Evolutionary conservation across 352 stramenopile species (phyloP).

Genomic region (Phytophthora aleatoria): DNA sequence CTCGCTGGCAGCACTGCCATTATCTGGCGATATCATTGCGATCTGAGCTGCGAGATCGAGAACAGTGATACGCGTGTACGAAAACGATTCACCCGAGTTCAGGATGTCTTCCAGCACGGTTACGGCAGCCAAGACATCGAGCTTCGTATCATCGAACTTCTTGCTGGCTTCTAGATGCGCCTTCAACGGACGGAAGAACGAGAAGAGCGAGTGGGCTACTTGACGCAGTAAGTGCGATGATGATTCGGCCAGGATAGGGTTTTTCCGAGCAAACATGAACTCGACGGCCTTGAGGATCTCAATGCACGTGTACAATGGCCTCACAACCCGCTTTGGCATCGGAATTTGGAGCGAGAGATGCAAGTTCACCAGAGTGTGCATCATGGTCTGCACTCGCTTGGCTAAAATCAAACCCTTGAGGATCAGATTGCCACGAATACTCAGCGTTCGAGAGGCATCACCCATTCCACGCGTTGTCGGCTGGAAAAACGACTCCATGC

Average conservation of each 20-base stretch:
- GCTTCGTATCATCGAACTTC: constrained; percentile 87
- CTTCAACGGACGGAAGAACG: constrained; percentile 84
- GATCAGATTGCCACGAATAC: constrained; percentile 89
- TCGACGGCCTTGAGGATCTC: constrained; percentile 93
- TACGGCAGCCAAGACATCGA: constrained; percentile 83
- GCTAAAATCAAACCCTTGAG: constrained; percentile 91
- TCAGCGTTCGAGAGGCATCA: constrained; percentile 73
- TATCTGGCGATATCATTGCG: constrained; percentile 72
- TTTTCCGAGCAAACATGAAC: constrained; percentile 92
- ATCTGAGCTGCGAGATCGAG: constrained; percentile 83
- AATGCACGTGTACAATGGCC: constrained; percentile 89
- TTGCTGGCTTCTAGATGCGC: constrained; percentile 84
- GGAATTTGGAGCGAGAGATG: constrained; percentile 88
- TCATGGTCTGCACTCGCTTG: constrained; percentile 89
- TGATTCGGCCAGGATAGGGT: constrained; percentile 78
- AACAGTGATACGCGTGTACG: constrained; percentile 83
- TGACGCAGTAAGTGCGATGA: constrained; percentile 76
- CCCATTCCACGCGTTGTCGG: constrained; percentile 77
- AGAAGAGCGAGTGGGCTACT: constrained; percentile 80
- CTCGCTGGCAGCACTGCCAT: constrained; percentile 32
- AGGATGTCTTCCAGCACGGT: constrained; percentile 88
- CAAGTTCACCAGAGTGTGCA: constrained; percentile 88
- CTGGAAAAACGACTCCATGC: constrained; percentile 90
- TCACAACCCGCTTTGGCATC: constrained; percentile 85
- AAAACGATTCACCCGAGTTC: constrained; percentile 82